Base-by-base conservation (phyloP, 2,329 filamentous ascomycete species). In the Dothistroma septosporum region DNA sequence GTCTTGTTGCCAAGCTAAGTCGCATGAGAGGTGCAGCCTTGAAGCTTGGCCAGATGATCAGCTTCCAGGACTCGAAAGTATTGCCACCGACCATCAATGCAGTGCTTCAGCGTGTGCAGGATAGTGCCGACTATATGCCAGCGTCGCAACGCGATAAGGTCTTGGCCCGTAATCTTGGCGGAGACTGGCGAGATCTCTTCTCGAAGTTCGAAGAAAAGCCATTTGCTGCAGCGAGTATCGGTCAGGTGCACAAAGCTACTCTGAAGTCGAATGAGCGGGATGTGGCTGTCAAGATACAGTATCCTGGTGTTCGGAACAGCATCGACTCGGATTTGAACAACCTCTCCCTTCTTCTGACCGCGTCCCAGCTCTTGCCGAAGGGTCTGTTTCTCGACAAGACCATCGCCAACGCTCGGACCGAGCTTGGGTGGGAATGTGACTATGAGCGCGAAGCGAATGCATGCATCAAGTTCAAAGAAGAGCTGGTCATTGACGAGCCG, bases 281-380 rank as follows among this genome's bases (percentile, higher is more conserved):
- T 48, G 94, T 99, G 0, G 94, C 94, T 3, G 92, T 99, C 71
- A 99, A 99, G 76, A 88, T 99, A 10, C 94, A 99, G 75, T 99
- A 99, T 69, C 94, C 94, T 0, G 95, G 95, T 14, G 94, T 99
- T 1, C 91, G 93, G 19, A 88, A 91, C 74, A 97, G 92, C 4
- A 99, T 99, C 74, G 92, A 96, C 75, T 97, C 93, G 0, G 94
- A 99, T 70, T 83, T 99, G 1, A 95, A 91, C 76, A 99, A 99
- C 70, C 83, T 99, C 33, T 91, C 89, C 9, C 84, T 99, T 59
- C 86, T 99, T 1, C 85, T 99, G 12, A 94, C 91, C 6, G 94
- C 94, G 28, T 96, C 92, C 5, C 87, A 90, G 60, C 84, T 99
- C 28, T 82, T 99, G 0, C 95, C 94, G 0, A 92, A 90, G 72